Evolutionary conservation across 139 green algal genomes (phyloP), one percentile per base, ranked within the genome.

Genomic region (Coccomyxa sp.): DNA sequence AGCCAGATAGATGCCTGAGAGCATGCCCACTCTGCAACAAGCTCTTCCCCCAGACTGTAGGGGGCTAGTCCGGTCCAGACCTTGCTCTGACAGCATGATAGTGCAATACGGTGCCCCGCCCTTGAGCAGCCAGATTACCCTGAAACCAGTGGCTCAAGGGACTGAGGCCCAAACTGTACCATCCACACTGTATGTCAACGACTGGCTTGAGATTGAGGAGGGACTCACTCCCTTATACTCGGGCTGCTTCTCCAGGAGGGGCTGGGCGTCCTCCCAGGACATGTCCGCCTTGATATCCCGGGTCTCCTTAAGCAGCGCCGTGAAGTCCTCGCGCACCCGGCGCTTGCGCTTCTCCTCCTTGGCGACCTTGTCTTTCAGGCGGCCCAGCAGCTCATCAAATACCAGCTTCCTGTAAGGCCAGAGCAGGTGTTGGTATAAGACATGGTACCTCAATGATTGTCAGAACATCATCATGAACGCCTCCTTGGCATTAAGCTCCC

Each of bases 371-470:
- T 80, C 78, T n/a, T 44, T 76, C 2, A 40, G 75, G 29, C 55
- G 68, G 9, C 55, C 38, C 73, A 87, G 70, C 68, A 82, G 70
- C 83, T 93, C 90, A 29, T 92, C 86, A 74, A 90, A 90, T 79
- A 86, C 91, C 68, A 84, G 50, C 70, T 85, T 79, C 84, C 89
- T 93, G 78, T 73, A 79, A 10, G 37, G 40, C 14, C 31, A 41
- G 5, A 71, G 39, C 68, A 74, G 14, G 16, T 22, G 12, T n/a
- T n/a, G n/a, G n/a, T n/a, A n/a, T n/a, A n/a, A n/a, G n/a, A n/a
- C n/a, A n/a, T n/a, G n/a, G n/a, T n/a, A n/a, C n/a, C n/a, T n/a
- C n/a, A n/a, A n/a, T n/a, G n/a, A n/a, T n/a, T n/a, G n/a, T n/a
- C n/a, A n/a, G n/a, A n/a, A n/a, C n/a, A n/a, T n/a, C n/a, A n/a